Evolutionary conservation across 257 asterid genomes (phyloP), one percentile per base, ranked within the genome.

Genomic region (Solanum habrochaites): DNA sequence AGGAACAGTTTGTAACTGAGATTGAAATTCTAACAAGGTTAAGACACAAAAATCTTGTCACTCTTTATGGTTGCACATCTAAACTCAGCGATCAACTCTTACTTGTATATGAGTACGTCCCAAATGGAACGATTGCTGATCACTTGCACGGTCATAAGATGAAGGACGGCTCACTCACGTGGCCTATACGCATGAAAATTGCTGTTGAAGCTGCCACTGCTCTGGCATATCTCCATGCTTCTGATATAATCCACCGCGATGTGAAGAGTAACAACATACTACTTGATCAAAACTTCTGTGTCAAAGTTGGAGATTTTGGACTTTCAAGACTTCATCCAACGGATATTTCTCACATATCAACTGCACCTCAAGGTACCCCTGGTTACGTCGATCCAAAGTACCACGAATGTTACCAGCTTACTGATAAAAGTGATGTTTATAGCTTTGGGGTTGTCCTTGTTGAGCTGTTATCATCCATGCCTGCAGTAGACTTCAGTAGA

Each of bases 301-400:
- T 82, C n/a, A 87, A 87, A 82, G 89, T 87, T 6, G 89, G 86
- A 7, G 89, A 87, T 82, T 87, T 87, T 37, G 89, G 86, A 25
- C 89, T 87, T 52, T 87, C 89, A 25, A 82, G 86, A 20, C 77
- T 70, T 37, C 39, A 43, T 45, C 86, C 73, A 6, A 39, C 27
- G 15, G 82, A 87, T 47, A 85, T 67, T 5, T 64, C 89, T 40
- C 89, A 87, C 21, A 40, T 87, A 52, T 87, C 89, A 35, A 87
- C 89, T 15, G 89, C 89, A 35, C 89, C 89, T 5, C 89, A 87
- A 7, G 89, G 89, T 8, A 87, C 89, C 45, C 89, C 89, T 45
- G 89, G 89, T 0, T 87, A 87, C 25, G 75, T 87, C 29, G 89
- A 87, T 42, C 89, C 89, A 42, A 75, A 87, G 83, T 87, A 87